phyloP scores from a whole-genome alignment of 2,329 filamentous ascomycete species.

The Penicillium decumbens region DNA sequence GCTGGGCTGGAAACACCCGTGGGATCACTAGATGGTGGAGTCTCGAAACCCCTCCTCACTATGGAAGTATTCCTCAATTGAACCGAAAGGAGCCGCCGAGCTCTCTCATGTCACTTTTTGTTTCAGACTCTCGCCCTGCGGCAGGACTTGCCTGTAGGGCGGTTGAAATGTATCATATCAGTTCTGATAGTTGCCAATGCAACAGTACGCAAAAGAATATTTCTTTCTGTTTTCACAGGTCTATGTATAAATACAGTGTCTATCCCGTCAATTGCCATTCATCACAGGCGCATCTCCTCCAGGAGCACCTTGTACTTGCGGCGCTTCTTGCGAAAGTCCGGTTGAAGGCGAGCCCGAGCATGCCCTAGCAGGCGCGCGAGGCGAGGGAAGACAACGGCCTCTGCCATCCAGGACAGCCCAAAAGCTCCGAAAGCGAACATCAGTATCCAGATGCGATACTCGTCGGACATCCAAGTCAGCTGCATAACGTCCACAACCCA shows the following conservation, averaged over 20 bases:
- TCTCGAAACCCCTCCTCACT: background rate
- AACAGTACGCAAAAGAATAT: constrained; percentile 1
- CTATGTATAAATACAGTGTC: constrained; percentile 12
- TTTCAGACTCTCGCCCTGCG: constrained; percentile 4
- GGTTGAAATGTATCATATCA: constrained; percentile 25
- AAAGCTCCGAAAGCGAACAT: constrained; percentile 67
- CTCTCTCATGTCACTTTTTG: constrained; percentile 2
- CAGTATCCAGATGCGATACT: constrained; percentile 70
- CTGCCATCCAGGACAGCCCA: constrained; percentile 62
- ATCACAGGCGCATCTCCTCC: constrained; percentile 54
- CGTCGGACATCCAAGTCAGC: constrained; percentile 67
- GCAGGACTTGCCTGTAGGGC: constrained; percentile 2
- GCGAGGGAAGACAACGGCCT: constrained; percentile 64
- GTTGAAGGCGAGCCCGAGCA: constrained; percentile 54
- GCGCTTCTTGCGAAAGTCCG: constrained; percentile 63
- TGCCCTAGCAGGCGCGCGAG: constrained; percentile 65
- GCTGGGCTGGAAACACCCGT: constrained; percentile 91
- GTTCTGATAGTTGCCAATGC: constrained; percentile 15
- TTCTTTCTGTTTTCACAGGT: constrained; percentile 11
- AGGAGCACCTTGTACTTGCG: constrained; percentile 82
- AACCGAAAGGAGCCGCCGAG: background rate
- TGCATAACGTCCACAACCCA: constrained; percentile 76
- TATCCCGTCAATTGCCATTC: background rate
- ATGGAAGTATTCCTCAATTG: background rate
- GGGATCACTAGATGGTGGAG: constrained; percentile 65